Percentiles rank a stretch among this genome's conserved stretches.
phyloP scores from a whole-genome alignment of 345 rosid genomes.

The Linum trigynum region DNA sequence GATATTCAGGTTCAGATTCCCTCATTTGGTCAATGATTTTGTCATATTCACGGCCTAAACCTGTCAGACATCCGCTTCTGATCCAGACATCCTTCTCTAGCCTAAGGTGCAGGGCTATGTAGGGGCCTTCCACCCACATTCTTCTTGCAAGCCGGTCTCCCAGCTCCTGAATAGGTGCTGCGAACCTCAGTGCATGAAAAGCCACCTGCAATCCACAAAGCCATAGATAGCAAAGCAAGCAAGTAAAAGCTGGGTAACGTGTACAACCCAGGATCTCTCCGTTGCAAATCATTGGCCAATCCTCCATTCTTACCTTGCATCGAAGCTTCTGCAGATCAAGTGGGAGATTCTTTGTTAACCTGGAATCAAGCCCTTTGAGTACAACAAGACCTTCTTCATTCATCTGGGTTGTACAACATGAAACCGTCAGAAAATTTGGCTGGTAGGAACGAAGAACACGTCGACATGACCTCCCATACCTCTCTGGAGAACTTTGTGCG shows the following conservation, averaged over 20 bases:
- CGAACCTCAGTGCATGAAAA: slow-evolving; percentile 58
- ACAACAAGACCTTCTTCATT: slow-evolving; percentile 53
- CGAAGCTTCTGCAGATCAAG: slow-evolving; percentile 67
- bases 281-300: neutral
- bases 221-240: neutral
- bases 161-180: slow-evolving; percentile 44
- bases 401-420: slow-evolving; percentile 28
- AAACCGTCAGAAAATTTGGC: neutral
- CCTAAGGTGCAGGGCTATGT: slow-evolving; percentile 58
- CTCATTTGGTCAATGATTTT: slow-evolving; percentile 28
- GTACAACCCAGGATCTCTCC: too few relatives aligned
- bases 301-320: slow-evolving; percentile 40
- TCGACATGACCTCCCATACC: slow-evolving; percentile 18
- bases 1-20: slow-evolving; percentile 36
- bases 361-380: slow-evolving; percentile 57
- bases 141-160: slow-evolving; percentile 58
- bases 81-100: slow-evolving; percentile 77
- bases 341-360: slow-evolving; percentile 60
- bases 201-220: slow-evolving; percentile 39
- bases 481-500: slow-evolving; percentile 50
- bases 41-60: slow-evolving; percentile 49
- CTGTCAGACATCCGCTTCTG: slow-evolving; percentile 65
- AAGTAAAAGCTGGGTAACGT: neutral
- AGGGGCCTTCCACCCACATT: slow-evolving; percentile 81
- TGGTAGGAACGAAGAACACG: neutral